A percentile compares a stretch with the other conserved stretches of the same genome.
These are phyloP conservation scores for Nitzschia palea DNA, from an alignment of 108 stramenopile genomes.

Conservation along the genomic window DNA sequence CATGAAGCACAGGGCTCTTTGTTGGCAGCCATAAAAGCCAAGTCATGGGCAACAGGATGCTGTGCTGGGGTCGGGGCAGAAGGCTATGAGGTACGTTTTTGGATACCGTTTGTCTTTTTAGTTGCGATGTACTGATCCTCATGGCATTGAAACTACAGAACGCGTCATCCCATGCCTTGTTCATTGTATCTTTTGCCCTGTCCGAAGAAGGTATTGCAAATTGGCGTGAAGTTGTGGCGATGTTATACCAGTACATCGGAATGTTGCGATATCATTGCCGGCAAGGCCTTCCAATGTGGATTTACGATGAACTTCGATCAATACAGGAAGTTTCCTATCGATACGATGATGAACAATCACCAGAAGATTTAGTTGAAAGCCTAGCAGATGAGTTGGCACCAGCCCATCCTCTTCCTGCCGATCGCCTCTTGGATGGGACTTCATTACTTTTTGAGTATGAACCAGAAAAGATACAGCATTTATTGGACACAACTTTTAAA, in stretches of 20 bases:
- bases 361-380: constrained; percentile 69
- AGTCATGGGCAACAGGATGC: constrained; percentile 69
- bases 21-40: constrained; percentile 57
- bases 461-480: constrained; percentile 37
- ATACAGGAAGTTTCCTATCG: constrained; percentile 70
- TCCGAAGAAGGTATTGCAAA: constrained; percentile 63
- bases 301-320: constrained; percentile 73
- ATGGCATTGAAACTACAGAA: constrained; percentile 5
- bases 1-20: constrained; percentile 84
- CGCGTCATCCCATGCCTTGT: constrained; percentile 78
- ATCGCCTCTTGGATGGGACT: constrained; percentile 71
- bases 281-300: constrained; percentile 66
- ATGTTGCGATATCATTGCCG: constrained; percentile 67
- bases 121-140: too few species aligned
- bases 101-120: too few species aligned
- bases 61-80: constrained; percentile 78
- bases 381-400: constrained; percentile 80
- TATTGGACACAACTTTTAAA: constrained; percentile 65
- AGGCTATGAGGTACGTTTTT: constrained; percentile 49
- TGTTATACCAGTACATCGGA: constrained; percentile 74
- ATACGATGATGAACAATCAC: constrained; percentile 74
- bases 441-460: constrained; percentile 74
- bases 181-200: constrained; percentile 59
- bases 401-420: constrained; percentile 57
- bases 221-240: constrained; percentile 66